Evolutionary conservation across 768 basidiomycete genomes (phyloP), one percentile per base, ranked within the genome.

Genomic region (Sarcodon aspratus): DNA sequence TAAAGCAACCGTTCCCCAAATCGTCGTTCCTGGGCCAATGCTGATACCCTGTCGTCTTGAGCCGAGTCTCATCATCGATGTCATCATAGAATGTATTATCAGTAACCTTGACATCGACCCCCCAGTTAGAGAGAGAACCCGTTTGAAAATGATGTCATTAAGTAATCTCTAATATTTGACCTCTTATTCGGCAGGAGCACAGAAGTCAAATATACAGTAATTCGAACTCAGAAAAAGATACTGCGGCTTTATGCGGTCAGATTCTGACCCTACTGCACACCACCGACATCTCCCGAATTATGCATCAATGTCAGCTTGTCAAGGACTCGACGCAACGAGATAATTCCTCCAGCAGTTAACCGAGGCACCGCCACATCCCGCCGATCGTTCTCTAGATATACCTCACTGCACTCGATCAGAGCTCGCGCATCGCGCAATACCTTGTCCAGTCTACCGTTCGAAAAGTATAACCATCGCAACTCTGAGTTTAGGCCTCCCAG

Each of bases 281-380:
- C 5, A 5, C 21, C 21, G 21, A 5, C 21, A 27, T 27, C 21
- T 27, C 21, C 21, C 21, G 21, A 27, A 27, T 27, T 27, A 27
- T 27, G 5, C 21, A 27, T 27, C 21, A 5, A 27, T 27, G 2
- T 13, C 13, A 93, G 65, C 64, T 78, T 88, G 46, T 58, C 65
- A 60, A 92, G 67, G 52, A 80, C 88, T 68, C 87, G 76, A 63
- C 84, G 79, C 34, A 93, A 67, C 10, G 79, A 76, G 55, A 93
- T 79, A 49, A 85, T 82, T 2, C 87, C 84, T 42, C 90, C 89
- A n/a, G 75, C 65, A 1, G 83, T 85, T 56, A 91, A 63, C 52
- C 81, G 72, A n/a, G 86, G 83, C 9, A 93, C 78, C 0, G 88
- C 85, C 17, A 60, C 59, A 36, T 75, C 76, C 6, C 27, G 21